These are phyloP conservation scores for Puccinia coronata DNA, from an alignment of 1,284 basidiomycete species.

Conservation along the genomic window DNA sequence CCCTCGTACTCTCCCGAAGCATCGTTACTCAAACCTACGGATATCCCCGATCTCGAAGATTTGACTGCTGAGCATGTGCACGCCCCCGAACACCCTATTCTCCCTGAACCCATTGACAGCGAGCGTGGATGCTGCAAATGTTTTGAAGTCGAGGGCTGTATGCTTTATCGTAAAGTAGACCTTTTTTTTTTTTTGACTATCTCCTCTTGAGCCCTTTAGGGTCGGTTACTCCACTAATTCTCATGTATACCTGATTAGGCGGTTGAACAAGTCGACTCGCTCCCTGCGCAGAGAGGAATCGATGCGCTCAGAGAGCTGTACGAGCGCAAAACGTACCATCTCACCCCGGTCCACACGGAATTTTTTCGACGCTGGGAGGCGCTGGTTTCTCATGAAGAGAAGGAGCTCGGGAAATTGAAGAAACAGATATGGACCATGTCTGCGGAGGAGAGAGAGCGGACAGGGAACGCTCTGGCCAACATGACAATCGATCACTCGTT, in stretches of 20 bases:
- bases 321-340: slow-evolving; percentile 74
- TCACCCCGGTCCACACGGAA: slow-evolving; percentile 68
- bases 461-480: slow-evolving; percentile 66
- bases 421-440: slow-evolving; percentile 93
- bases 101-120: slow-evolving; percentile 85
- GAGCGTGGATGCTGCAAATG: slow-evolving; percentile 76
- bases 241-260: slow-evolving; percentile 20
- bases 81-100: slow-evolving; percentile 59
- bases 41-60: background rate
- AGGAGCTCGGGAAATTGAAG: slow-evolving; percentile 75
- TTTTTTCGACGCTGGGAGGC: slow-evolving; percentile 93
- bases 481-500: slow-evolving; percentile 69
- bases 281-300: slow-evolving; percentile 50
- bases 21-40: background rate
- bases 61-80: background rate
- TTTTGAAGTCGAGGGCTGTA: slow-evolving; percentile 80
- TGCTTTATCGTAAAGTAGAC: slow-evolving; percentile 82
- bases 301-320: slow-evolving; percentile 74
- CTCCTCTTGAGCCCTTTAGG: too few species aligned
- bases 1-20: slow-evolving; percentile 4
- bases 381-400: slow-evolving; percentile 83
- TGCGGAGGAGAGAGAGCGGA: slow-evolving; percentile 70
- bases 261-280: slow-evolving; percentile 40
- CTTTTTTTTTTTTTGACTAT: background rate
- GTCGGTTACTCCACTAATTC: too few species aligned